phyloP scores from a whole-genome alignment of 1,139 yeast genomes.

The Pichia sp. region DNA sequence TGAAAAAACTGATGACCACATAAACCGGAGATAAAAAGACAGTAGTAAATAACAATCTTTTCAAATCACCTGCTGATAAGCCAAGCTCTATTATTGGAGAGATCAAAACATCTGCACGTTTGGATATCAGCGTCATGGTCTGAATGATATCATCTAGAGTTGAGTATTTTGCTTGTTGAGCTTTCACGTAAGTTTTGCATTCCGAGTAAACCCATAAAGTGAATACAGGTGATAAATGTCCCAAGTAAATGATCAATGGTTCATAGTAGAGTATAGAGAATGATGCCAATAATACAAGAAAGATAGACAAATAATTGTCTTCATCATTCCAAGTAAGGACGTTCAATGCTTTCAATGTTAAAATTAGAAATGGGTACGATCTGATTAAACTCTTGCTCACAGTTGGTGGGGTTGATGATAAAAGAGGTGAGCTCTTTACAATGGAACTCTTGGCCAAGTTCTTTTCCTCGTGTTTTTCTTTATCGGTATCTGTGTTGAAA shows the following conservation, averaged over 20 bases:
- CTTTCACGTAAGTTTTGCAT: constrained; percentile 45
- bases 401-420: constrained; percentile 84
- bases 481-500: neutral
- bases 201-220: constrained; percentile 63
- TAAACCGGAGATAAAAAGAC: constrained; percentile 82
- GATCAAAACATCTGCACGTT: constrained; percentile 71
- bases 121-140: constrained; percentile 68
- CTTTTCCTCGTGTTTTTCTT: neutral
- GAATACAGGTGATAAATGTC: constrained; percentile 72
- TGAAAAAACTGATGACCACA: constrained; percentile 60
- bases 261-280: constrained; percentile 72
- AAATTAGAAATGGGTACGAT: constrained; percentile 77
- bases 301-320: constrained; percentile 60
- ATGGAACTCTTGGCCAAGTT: neutral
- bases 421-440: constrained; percentile 55
- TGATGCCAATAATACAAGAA: constrained; percentile 48
- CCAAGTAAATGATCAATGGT: constrained; percentile 65
- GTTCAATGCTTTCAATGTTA: constrained; percentile 65
- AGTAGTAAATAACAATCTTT: constrained; percentile 75
- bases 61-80: constrained; percentile 72
- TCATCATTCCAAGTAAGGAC: constrained; percentile 90
- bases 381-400: constrained; percentile 78
- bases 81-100: constrained; percentile 72
- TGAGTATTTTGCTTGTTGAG: constrained; percentile 62
- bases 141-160: constrained; percentile 88